These are phyloP conservation scores for Amanita pallidorosea DNA, from an alignment of 768 basidiomycete genomes.

Conservation along the genomic window DNA sequence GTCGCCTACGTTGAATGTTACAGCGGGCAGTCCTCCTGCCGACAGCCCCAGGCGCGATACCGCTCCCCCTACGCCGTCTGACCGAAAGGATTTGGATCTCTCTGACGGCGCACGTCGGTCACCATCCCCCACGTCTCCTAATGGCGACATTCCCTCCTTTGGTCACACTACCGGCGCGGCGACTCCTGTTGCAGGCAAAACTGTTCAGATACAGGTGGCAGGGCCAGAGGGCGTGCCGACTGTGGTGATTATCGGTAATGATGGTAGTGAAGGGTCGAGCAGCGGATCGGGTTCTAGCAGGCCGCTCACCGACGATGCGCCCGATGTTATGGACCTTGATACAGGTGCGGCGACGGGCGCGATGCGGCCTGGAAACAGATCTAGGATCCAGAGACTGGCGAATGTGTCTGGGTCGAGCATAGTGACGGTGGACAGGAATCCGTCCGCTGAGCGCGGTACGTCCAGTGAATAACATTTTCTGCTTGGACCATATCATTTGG, in stretches of 20 bases:
- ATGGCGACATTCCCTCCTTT: neutral
- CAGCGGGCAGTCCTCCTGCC: neutral
- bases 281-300: too few relatives aligned
- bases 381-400: neutral
- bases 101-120: neutral
- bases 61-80: neutral
- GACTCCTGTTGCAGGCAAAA: neutral
- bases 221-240: neutral
- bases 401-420: neutral
- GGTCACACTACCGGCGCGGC: neutral
- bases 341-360: neutral
- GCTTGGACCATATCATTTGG: neutral
- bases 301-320: neutral
- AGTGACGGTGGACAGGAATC: neutral
- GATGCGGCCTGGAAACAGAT: neutral
- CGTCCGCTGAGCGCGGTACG: neutral
- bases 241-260: neutral
- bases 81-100: neutral
- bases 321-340: neutral
- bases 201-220: conserved; percentile 1
- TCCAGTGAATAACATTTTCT: neutral
- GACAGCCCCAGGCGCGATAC: neutral
- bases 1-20: neutral
- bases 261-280: too few relatives aligned
- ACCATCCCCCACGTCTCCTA: neutral